Evolutionary conservation across 192 early-diverging fungal species (phyloP).

Genomic region (Coemansia javaensis): DNA sequence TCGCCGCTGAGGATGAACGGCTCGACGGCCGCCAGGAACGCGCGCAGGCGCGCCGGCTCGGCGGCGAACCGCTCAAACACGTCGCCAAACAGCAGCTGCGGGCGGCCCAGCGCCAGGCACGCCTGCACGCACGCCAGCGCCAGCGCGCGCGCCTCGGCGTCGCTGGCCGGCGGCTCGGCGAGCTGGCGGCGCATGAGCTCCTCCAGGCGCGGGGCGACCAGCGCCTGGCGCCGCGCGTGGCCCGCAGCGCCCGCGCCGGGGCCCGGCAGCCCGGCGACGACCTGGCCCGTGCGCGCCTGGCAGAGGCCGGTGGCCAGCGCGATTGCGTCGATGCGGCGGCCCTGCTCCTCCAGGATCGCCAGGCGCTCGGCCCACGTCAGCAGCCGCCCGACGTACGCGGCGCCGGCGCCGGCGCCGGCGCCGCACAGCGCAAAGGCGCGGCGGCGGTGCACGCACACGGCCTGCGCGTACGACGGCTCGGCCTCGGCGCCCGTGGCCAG

Average conservation of each 20-base stretch:
- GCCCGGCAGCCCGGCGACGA: constrained; percentile 39
- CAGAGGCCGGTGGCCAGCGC: constrained; percentile 41
- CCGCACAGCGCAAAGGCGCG: constrained; percentile 40
- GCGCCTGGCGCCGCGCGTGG: constrained; percentile 9
- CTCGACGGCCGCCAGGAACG: constrained; percentile 38
- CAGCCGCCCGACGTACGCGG: constrained; percentile 36
- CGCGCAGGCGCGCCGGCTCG: neutral
- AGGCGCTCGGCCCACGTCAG: constrained; percentile 46
- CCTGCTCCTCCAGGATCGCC: constrained; percentile 23
- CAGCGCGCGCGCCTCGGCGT: constrained; percentile 19
- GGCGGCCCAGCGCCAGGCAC: constrained; percentile 22
- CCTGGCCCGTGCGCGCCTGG: constrained; percentile 33
- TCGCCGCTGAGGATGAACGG: constrained; percentile 40
- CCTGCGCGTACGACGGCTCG: constrained; percentile 42
- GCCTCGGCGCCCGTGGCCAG: constrained; percentile 46
- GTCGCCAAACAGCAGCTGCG: constrained; percentile 30
- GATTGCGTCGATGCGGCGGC: constrained; percentile 30
- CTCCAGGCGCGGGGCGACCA: constrained; percentile 30
- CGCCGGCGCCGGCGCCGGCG: no score
- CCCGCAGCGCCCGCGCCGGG: constrained; percentile 5
- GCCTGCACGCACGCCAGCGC: constrained; percentile 29
- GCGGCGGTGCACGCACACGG: constrained; percentile 24
- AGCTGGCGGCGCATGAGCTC: constrained; percentile 28
- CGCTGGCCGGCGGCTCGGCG: neutral
- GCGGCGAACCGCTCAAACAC: constrained; percentile 29